phyloP scores from a whole-genome alignment of 176 grass and related monocot genomes.

The Urochloa ruziziensis region DNA sequence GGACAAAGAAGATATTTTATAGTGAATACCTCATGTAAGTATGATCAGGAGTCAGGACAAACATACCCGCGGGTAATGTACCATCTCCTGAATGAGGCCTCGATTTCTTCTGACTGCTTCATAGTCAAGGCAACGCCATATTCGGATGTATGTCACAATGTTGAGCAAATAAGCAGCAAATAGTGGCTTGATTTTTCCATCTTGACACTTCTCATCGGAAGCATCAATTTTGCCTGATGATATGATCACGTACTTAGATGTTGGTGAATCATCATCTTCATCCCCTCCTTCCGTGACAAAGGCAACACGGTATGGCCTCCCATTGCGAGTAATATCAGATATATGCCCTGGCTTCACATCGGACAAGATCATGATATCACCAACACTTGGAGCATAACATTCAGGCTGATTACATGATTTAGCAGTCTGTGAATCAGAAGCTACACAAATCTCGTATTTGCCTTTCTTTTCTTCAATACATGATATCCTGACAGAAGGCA shows the following conservation, averaged over 20 bases:
- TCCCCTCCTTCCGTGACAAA: constrained; percentile 38
- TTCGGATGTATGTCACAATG: constrained; percentile 48
- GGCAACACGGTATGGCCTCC: constrained; percentile 28
- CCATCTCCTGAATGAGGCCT: constrained; percentile 27
- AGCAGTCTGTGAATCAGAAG: neutral
- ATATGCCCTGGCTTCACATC: constrained; percentile 22
- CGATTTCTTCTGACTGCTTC: constrained; percentile 20
- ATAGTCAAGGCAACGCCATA: constrained; percentile 54
- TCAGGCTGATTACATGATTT: constrained; percentile 21
- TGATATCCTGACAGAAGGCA: constrained; percentile 39
- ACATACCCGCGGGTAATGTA: constrained; percentile 37
- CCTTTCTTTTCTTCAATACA: constrained; percentile 19
- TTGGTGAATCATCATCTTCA: constrained; percentile 31
- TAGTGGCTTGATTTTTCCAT: neutral
- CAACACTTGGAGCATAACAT: constrained; percentile 44
- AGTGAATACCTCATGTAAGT: neutral
- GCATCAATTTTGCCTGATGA: constrained; percentile 38
- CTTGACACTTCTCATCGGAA: neutral
- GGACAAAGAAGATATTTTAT: neutral
- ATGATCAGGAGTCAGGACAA: neutral
- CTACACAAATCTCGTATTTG: constrained; percentile 11
- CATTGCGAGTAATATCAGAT: constrained; percentile 37
- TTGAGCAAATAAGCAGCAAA: constrained; percentile 67
- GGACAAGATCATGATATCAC: constrained; percentile 59
- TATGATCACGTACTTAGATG: constrained; percentile 26